Percentiles rank a stretch among this genome's conserved stretches.
Evolutionary conservation across 257 asterid species (phyloP).

Genomic region (Echium plantagineum): DNA sequence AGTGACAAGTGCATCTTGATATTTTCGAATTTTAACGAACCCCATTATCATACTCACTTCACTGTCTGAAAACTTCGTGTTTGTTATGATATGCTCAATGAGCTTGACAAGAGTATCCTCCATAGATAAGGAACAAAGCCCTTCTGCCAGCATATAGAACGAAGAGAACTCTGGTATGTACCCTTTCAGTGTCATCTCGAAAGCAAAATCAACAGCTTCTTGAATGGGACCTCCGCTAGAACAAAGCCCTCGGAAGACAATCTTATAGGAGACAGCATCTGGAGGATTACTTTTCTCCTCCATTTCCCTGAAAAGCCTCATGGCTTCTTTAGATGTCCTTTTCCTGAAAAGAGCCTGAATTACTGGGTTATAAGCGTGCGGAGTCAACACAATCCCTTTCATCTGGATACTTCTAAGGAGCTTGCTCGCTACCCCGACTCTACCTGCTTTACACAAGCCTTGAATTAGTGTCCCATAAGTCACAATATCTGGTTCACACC

Average conservation of each 20-base stretch:
- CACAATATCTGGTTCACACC: conserved; percentile 77
- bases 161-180: conserved; percentile 1
- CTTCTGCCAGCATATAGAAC: too few relatives aligned
- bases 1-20: conserved; percentile 53
- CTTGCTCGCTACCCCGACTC: conserved; percentile 53
- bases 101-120: conserved; percentile 61
- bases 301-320: conserved; percentile 82
- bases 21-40: conserved; percentile 65
- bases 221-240: conserved; percentile 71
- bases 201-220: conserved; percentile 76
- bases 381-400: conserved; percentile 68
- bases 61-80: conserved; percentile 39
- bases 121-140: conserved; percentile 27
- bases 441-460: conserved; percentile 79
- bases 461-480: conserved; percentile 73
- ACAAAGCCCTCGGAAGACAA: conserved; percentile 71
- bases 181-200: conserved; percentile 68
- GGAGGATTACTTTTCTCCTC: conserved; percentile 71
- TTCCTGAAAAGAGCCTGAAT: too few relatives aligned
- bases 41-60: conserved; percentile 70
- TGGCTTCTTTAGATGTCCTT: too few relatives aligned
- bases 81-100: conserved; percentile 41
- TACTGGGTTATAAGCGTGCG: conserved; percentile 44
- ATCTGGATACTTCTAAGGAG: conserved; percentile 68
- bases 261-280: conserved; percentile 61